Evolutionary conservation across 192 early-diverging fungal genomes (phyloP), one percentile per base, ranked within the genome.

Genomic region (Geranomyces michiganensis): DNA sequence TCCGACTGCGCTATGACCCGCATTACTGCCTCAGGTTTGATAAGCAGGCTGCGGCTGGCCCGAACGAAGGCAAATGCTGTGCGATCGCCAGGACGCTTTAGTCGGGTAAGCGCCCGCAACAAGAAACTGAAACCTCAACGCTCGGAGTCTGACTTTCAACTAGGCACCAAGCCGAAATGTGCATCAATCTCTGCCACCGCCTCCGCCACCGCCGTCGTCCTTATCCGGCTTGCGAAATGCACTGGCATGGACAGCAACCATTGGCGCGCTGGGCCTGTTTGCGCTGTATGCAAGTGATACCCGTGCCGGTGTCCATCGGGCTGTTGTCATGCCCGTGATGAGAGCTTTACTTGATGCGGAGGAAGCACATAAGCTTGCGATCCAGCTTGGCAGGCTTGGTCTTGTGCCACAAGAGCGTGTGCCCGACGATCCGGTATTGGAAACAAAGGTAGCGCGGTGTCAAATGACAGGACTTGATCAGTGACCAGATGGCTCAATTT

Each of bases 311-410:
- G 71, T 92, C 13, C 89, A 96, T 79, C 81, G 75, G 32, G 84
- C 83, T 68, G 68, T 91, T 17, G 59, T 74, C 31, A 88, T 89
- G 72, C 93, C 94, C 6, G 21, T 91, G 32, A 70, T 93, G 73
- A 92, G 88, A 58, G 73, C 78, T 32, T 49, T 80, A 27, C 69
- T 92, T 48, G 92, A 94, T 70, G 70, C 92, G 5, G 94, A 96
- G 61, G 73, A 83, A 4, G 89, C 90, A 0, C 94, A 96, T 76
- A 84, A 82, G 75, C 69, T 90, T 47, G 79, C 85, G 4, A 88
- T 96, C 33, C 68, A 70, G 79, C 3, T 74, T 21, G 83, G 88
- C 1, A 90, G 87, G 75, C 76, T 77, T 65, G 87, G 90, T 6
- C 70, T 94, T 32, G 70, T 62, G 21, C 90, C 94, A 6, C 67